Conservation (phyloP, 1,284 basidiomycete species). For the Jaminaea rosea region DNA sequence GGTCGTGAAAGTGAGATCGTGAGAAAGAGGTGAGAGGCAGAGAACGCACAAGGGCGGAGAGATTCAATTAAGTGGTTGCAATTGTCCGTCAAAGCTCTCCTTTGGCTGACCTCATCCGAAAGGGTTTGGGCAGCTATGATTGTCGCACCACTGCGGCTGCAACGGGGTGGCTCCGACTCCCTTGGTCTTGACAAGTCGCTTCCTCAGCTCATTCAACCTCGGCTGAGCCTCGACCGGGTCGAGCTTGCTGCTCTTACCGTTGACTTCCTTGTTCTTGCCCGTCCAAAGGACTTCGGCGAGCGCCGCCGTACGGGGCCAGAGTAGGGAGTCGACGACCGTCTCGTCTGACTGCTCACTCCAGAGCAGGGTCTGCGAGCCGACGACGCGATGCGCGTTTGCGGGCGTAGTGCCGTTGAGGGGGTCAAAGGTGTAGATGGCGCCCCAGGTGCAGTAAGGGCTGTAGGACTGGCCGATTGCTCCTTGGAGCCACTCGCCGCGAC, state of each 20-base stretch:
- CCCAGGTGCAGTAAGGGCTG: slow-evolving; percentile 37
- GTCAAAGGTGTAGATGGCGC: slow-evolving; percentile 62
- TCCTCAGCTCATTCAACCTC: slow-evolving; percentile 63
- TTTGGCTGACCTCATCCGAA: no score
- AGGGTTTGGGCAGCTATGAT: no score
- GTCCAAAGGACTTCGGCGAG: slow-evolving; percentile 76
- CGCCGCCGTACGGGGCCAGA: slow-evolving; percentile 68
- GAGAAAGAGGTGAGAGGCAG: no score
- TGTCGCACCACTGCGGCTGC: slow-evolving; percentile 69
- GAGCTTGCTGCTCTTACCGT: slow-evolving; percentile 47
- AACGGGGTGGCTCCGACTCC: slow-evolving; percentile 62
- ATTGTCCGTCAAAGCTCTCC: no score
- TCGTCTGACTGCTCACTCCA: slow-evolving; percentile 71
- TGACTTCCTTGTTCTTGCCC: slow-evolving; percentile 50
- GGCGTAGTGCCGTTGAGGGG: slow-evolving; percentile 51
- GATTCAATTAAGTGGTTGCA: no score
- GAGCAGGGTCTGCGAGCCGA: slow-evolving; percentile 63
- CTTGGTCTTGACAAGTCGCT: slow-evolving; percentile 58
- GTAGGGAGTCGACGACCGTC: slow-evolving; percentile 61
- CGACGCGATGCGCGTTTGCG: slow-evolving; percentile 50
- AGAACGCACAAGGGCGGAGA: no score
- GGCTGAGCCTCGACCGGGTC: slow-evolving; percentile 60
- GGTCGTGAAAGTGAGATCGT: no score
- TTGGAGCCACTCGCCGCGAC: slow-evolving; percentile 70
- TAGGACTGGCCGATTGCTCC: slow-evolving; percentile 56